Conservation (phyloP, 805 yeast genomes). For the Wickerhamiella dianesei region DNA sequence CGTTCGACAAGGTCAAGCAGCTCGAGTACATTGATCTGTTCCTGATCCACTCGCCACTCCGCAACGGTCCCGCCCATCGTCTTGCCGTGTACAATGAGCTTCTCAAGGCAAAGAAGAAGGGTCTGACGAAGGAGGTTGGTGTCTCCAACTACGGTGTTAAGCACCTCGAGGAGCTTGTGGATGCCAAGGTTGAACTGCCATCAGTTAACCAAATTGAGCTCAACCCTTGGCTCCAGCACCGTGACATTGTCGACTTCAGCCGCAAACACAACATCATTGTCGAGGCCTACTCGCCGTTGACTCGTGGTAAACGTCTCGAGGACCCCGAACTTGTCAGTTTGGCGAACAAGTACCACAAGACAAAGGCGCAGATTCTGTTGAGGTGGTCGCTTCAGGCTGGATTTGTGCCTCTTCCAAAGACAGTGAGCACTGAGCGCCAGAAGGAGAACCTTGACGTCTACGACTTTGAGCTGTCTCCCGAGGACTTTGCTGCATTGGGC, state of each 20-base stretch:
- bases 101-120: conserved; percentile 40
- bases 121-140: conserved; percentile 41
- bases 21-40: conserved; percentile 61
- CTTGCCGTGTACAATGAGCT: conserved; percentile 42
- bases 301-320: conserved; percentile 43
- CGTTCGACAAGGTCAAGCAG: conserved; percentile 37
- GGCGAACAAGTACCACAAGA: conserved; percentile 29
- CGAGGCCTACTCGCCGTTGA: conserved; percentile 73
- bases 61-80: conserved; percentile 20
- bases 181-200: conserved; percentile 29
- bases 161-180: conserved; percentile 43
- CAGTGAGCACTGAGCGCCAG: conserved; percentile 45
- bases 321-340: conserved; percentile 22
- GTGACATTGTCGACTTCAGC: conserved; percentile 49
- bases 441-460: conserved; percentile 42
- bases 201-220: conserved; percentile 73
- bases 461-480: conserved; percentile 28
- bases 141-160: conserved; percentile 50
- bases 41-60: conserved; percentile 44
- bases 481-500: conserved; percentile 23
- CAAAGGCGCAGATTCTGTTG: conserved; percentile 35
- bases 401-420: conserved; percentile 59
- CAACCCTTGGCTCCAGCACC: conserved; percentile 69
- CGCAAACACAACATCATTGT: conserved; percentile 40
- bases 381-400: conserved; percentile 39